These are phyloP conservation scores for Phalaenopsis hybrid DNA, from an alignment of 116 monocot species.

Conservation along the genomic window DNA sequence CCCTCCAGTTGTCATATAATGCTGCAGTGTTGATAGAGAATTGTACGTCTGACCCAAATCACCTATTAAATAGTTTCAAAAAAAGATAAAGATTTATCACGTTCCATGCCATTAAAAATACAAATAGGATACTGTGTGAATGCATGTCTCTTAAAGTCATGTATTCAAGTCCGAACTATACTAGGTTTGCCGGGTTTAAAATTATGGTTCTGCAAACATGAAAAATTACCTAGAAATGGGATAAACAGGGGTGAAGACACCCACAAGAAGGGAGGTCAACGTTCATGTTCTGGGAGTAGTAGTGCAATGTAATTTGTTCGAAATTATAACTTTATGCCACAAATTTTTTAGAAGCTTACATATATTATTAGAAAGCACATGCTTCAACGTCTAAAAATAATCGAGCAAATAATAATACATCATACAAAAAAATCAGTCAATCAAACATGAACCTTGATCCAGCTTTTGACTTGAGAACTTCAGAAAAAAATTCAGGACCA, in stretches of 20 bases:
- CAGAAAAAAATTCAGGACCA: too few species aligned
- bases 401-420: too few species aligned
- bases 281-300: too few species aligned
- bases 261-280: neutral
- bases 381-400: too few species aligned
- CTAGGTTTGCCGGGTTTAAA: neutral
- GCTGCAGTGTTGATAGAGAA: constrained; percentile 87
- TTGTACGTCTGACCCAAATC: constrained; percentile 97
- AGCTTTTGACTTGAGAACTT: too few species aligned
- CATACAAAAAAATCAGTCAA: too few species aligned
- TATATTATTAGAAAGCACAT: too few species aligned
- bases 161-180: neutral
- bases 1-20: constrained; percentile 67
- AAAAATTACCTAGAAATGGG: neutral
- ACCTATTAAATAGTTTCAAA: constrained; percentile 37
- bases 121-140: neutral
- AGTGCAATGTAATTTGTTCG: too few species aligned
- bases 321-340: too few species aligned
- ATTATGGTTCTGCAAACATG: neutral
- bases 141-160: neutral
- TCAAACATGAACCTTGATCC: too few species aligned
- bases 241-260: neutral
- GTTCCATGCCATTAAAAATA: neutral
- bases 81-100: neutral
- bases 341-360: too few species aligned